Base-by-base conservation (phyloP, 2,329 filamentous ascomycete genomes). In the Fulvia fulva region DNA sequence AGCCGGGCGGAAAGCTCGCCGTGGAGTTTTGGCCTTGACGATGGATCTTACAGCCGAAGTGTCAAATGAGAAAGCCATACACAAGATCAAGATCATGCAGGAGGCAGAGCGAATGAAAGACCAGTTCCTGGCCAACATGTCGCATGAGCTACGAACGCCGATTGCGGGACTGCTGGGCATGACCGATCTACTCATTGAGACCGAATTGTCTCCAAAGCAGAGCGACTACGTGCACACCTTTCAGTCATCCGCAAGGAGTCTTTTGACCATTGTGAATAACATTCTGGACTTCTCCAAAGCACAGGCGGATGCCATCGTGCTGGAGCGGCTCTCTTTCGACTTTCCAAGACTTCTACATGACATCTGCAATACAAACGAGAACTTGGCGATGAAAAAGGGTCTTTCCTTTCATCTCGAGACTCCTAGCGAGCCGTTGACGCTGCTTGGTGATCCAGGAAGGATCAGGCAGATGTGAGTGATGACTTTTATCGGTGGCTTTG, bases 201-300 rank as follows among this genome's bases (percentile, higher is more conserved):
- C 44, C 8, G 44, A 47, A 14, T 28, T 47, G 21, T 16, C 44
- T 11, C 7, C 21, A 14, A 23, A 47, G 44, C 44, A 47, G 44
- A 47, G 8, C 22, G 44, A 47, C 21, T 47, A 47, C 19, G 44
- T 47, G 5, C 44, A 47, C 4, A 47, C 44, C 12, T 47, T 47
- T 23, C 44, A 47, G 44, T 47, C 44, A 9, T 47, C 44, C 6
- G 44, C 44, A 19, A 9, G 19, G 12, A 47, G 44, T 28, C 14
- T 47, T 11, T 19, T 47, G 21, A 21, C 44, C n/a, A 47, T 47
- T 23, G 44, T 47, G 22, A 47, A 47, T 28, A 47, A 47, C 9
- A 47, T 47, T 47, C 44, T 47, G 44, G 44, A 47, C 21, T 47
- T 47, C 44, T 47, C 44, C 11, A 47, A 47, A 47, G 44, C 44